phyloP scores from a whole-genome alignment of 2,329 filamentous ascomycete species.

The Hortaea werneckii region DNA sequence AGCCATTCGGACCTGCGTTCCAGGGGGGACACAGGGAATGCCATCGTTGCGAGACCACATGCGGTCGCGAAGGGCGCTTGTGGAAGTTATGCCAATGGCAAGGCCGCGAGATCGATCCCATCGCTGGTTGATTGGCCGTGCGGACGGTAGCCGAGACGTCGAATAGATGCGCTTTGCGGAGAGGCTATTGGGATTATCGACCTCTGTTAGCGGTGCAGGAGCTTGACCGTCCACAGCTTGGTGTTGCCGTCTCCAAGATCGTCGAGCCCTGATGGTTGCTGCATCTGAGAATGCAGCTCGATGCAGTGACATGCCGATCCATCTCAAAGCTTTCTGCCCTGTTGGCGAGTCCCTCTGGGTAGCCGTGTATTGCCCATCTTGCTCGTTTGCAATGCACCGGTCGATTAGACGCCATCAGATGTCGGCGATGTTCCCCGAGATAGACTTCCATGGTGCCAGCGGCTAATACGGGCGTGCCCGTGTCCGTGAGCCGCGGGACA shows the following conservation, averaged over 20 bases:
- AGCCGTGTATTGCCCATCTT: too few species aligned
- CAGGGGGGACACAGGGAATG: background rate
- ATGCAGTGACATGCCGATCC: constrained; percentile 3
- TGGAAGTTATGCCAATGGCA: background rate
- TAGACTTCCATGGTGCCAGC: background rate
- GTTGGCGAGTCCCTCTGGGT: too few species aligned
- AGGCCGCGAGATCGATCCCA: constrained; percentile 22
- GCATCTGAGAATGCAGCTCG: constrained; percentile 2
- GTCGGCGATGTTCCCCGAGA: background rate
- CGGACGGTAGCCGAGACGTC: constrained; percentile 13
- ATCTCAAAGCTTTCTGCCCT: background rate
- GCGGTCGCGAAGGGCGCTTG: background rate
- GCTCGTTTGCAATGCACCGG: too few species aligned
- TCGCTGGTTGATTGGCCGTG: constrained; percentile 17
- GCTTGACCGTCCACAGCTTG: constrained; percentile 1
- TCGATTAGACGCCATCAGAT: too few species aligned
- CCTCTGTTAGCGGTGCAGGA: too few species aligned
- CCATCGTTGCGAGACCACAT: background rate
- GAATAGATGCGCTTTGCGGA: background rate
- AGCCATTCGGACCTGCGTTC: background rate
- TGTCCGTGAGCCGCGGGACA: background rate
- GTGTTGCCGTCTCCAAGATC: background rate
- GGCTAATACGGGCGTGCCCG: background rate
- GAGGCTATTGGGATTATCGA: too few species aligned
- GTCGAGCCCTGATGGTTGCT: background rate